Evolutionary conservation across 2,329 filamentous ascomycete species (phyloP).

Genomic region (Xylogone sp.): DNA sequence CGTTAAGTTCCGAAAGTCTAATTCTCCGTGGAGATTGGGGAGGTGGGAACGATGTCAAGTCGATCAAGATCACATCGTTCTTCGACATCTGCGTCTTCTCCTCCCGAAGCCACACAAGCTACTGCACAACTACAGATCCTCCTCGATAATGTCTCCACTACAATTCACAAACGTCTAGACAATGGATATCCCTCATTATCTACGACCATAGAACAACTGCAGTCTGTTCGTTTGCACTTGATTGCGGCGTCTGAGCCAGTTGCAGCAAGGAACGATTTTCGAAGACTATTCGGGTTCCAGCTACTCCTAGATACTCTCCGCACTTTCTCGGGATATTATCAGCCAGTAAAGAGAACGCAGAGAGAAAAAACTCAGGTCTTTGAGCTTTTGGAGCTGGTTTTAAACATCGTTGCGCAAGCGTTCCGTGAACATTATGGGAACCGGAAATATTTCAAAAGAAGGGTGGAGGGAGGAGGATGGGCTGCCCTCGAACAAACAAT

Average conservation of each 20-base stretch:
- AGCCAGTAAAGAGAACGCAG: constrained; percentile 57
- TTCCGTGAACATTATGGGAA: constrained; percentile 82
- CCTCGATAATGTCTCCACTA: constrained; percentile 42
- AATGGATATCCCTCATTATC: constrained; percentile 27
- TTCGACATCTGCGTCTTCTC: constrained; percentile 57
- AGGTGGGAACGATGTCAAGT: constrained; percentile 43
- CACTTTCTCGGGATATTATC: constrained; percentile 72
- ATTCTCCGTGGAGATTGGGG: constrained; percentile 21
- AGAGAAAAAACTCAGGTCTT: constrained; percentile 64
- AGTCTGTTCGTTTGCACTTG: constrained; percentile 25
- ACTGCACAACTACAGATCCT: constrained; percentile 54
- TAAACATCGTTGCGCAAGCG: constrained; percentile 62
- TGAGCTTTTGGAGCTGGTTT: constrained; percentile 64
- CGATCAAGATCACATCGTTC: constrained; percentile 57
- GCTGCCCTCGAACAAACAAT: constrained; percentile 69
- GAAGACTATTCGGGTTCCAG: constrained; percentile 76
- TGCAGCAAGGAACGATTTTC: constrained; percentile 72
- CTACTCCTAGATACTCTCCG: constrained; percentile 66
- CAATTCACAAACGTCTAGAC: constrained; percentile 12
- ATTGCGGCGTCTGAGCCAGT: constrained; percentile 41
- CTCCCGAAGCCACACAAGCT: constrained; percentile 54
- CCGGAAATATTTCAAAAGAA: constrained; percentile 76
- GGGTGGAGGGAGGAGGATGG: constrained; percentile 76
- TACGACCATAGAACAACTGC: constrained; percentile 25
- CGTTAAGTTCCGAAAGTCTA: not conserved